Percentiles rank a stretch among this genome's conserved stretches.
phyloP scores from a whole-genome alignment of 805 yeast genomes.

The Naumovozyma castellii region DNA sequence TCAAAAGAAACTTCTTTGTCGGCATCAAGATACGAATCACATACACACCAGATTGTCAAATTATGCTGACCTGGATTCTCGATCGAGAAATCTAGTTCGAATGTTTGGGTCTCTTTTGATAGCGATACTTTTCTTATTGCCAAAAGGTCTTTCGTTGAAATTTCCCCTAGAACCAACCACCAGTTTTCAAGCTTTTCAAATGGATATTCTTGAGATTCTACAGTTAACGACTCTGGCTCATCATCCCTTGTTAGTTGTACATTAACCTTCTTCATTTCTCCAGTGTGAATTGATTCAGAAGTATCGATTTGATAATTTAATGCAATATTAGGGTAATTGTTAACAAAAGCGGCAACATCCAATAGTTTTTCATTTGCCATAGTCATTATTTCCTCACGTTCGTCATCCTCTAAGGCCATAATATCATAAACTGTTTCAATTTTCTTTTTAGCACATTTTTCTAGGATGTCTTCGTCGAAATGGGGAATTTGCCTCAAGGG shows the following conservation, averaged over 20 bases:
- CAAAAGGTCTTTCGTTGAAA: constrained; percentile 47
- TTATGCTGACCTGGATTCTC: constrained; percentile 53
- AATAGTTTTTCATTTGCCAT: constrained; percentile 42
- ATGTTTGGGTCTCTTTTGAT: constrained; percentile 41
- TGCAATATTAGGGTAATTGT: constrained; percentile 82
- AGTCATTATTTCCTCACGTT: constrained; percentile 51
- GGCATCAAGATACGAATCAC: constrained; percentile 88
- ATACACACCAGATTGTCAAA: constrained; percentile 72
- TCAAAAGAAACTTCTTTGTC: constrained; percentile 68
- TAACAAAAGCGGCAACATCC: constrained; percentile 78
- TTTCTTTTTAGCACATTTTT: constrained; percentile 42
- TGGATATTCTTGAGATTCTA: constrained; percentile 53
- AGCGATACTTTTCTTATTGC: constrained; percentile 62
- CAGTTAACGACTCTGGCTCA: constrained; percentile 57
- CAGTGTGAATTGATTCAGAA: constrained; percentile 35
- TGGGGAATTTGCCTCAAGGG: constrained; percentile 77
- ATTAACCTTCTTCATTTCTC: constrained; percentile 39
- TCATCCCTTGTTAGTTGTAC: constrained; percentile 63
- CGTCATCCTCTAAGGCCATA: constrained; percentile 64
- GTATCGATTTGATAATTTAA: constrained; percentile 43
- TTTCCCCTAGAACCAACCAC: constrained; percentile 86
- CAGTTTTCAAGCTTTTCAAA: constrained; percentile 46
- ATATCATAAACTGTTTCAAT: constrained; percentile 74
- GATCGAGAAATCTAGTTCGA: constrained; percentile 46
- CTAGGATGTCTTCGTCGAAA: constrained; percentile 39